Percentiles rank a stretch among this genome's conserved stretches.
Evolutionary conservation across 805 yeast genomes (phyloP).

Genomic region (Lipomyces yamadae): DNA sequence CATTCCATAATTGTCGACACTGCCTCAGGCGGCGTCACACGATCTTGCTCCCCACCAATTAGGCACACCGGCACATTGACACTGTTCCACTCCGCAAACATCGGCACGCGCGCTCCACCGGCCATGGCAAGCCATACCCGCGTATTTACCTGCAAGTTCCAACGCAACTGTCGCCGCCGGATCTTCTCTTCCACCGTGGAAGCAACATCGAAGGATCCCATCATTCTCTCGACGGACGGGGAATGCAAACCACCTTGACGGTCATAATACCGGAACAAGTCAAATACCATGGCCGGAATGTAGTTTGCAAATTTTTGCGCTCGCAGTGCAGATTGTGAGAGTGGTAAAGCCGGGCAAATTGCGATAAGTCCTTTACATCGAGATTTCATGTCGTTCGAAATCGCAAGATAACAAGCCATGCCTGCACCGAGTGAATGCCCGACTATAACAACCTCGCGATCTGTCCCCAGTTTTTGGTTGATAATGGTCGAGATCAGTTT

Average conservation of each 20-base stretch:
- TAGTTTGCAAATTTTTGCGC: constrained; percentile 38
- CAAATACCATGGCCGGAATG: constrained; percentile 51
- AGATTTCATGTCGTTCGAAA: constrained; percentile 45
- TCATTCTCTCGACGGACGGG: constrained; percentile 62
- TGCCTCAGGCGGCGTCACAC: constrained; percentile 56
- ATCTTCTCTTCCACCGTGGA: constrained; percentile 46
- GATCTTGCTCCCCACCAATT: constrained; percentile 63
- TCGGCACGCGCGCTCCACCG: constrained; percentile 55
- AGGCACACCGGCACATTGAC: constrained; percentile 55
- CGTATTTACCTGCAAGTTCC: constrained; percentile 71
- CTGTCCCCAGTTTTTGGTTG: constrained; percentile 31
- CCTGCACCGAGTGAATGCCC: constrained; percentile 81
- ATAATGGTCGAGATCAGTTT: constrained; percentile 27
- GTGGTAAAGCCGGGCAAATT: constrained; percentile 46
- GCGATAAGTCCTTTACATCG: constrained; percentile 45
- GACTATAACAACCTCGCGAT: constrained; percentile 50
- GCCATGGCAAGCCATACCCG: constrained; percentile 59
- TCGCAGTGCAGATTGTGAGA: constrained; percentile 25
- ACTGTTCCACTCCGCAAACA: constrained; percentile 51
- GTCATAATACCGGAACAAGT: constrained; percentile 61
- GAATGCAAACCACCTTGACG: constrained; percentile 67
- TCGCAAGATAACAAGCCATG: constrained; percentile 49
- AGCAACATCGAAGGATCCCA: constrained; percentile 44
- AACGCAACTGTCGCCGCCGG: constrained; percentile 63
- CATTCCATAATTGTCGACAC: constrained; percentile 45